These are phyloP conservation scores for Hura crepitans DNA, from an alignment of 441 rosid species.

Conservation along the genomic window DNA sequence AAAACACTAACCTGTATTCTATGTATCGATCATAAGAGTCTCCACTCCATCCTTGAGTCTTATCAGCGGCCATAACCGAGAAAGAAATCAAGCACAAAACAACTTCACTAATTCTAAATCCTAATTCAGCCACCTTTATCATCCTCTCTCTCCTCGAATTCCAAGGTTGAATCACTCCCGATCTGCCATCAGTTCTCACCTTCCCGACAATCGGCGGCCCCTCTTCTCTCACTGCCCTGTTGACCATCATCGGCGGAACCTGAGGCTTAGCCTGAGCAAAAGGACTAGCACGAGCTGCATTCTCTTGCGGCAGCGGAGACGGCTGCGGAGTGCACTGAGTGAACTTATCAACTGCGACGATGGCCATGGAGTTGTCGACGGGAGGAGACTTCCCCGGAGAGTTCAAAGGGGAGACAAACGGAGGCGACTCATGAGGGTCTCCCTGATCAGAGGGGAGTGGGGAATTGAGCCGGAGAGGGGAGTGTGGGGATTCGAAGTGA, in stretches of 20 bases:
- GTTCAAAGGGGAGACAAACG: slow-evolving; percentile 56
- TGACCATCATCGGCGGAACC: slow-evolving; percentile 27
- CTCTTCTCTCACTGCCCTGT: slow-evolving; percentile 35
- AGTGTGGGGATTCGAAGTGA: slow-evolving; percentile 59
- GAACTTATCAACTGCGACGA: slow-evolving; percentile 41
- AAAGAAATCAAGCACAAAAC: slow-evolving; percentile 83
- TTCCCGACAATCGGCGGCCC: slow-evolving; percentile 29
- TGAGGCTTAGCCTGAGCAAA: slow-evolving; percentile 21
- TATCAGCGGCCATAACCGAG: slow-evolving; percentile 92
- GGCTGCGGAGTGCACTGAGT: slow-evolving; percentile 44
- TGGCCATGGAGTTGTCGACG: slow-evolving; percentile 41
- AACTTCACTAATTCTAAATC: slow-evolving; percentile 61
- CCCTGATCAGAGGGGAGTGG: slow-evolving; percentile 70
- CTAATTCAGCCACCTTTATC: slow-evolving; percentile 46
- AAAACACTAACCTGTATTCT: slow-evolving; percentile 68
- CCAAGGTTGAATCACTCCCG: slow-evolving; percentile 28
- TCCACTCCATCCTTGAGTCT: slow-evolving; percentile 96
- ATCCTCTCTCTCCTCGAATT: slow-evolving; percentile 35
- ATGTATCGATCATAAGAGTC: slow-evolving; percentile 91
- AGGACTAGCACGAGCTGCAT: slow-evolving; percentile 15
- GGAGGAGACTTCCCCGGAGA: slow-evolving; percentile 48
- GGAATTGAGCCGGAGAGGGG: slow-evolving; percentile 72
- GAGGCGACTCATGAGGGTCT: slow-evolving; percentile 54
- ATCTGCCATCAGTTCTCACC: slow-evolving; percentile 30
- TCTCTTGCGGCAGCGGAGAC: slow-evolving; percentile 26